A percentile compares a stretch with the other conserved stretches of the same genome.
phyloP scores from a whole-genome alignment of 257 asterid species.

The Euphrasia confusa region DNA sequence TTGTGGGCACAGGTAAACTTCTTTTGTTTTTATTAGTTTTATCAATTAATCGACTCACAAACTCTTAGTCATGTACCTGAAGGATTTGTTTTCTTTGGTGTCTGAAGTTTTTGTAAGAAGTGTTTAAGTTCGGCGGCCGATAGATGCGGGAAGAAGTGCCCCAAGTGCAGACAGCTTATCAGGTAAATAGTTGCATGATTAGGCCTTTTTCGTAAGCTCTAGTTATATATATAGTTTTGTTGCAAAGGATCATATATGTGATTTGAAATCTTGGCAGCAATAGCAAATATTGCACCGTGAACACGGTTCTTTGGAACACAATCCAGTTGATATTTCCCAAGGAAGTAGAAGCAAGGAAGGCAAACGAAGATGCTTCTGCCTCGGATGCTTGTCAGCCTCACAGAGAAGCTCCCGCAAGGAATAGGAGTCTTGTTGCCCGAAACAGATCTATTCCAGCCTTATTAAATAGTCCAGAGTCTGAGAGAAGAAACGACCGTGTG shows the following conservation, averaged over 20 bases:
- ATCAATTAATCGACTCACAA: background rate
- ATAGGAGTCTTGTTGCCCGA: slow-evolving; percentile 24
- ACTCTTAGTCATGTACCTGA: slow-evolving; percentile 2
- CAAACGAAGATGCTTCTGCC: slow-evolving; percentile 20
- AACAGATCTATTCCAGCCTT: slow-evolving; percentile 34
- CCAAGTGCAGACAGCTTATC: slow-evolving; percentile 91
- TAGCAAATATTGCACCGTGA: slow-evolving; percentile 77
- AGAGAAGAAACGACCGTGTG: slow-evolving; percentile 30
- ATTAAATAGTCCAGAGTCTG: slow-evolving; percentile 46
- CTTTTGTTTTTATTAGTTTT: background rate
- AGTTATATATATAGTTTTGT: background rate
- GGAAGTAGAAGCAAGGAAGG: slow-evolving; percentile 76
- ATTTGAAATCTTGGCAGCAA: slow-evolving; percentile 44
- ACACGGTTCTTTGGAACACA: slow-evolving; percentile 96
- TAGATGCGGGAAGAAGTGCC: slow-evolving; percentile 92
- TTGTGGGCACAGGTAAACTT: slow-evolving; percentile 90
- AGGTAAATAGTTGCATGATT: slow-evolving; percentile 37
- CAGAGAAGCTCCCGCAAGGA: slow-evolving; percentile 28
- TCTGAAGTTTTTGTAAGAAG: slow-evolving; percentile 72
- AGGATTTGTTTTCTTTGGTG: background rate
- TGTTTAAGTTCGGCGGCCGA: slow-evolving; percentile 90
- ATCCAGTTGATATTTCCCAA: slow-evolving; percentile 83
- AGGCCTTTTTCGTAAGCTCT: too few species aligned
- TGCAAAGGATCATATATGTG: background rate
- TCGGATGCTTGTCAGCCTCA: slow-evolving; percentile 24